Evolutionary conservation across 805 yeast genomes (phyloP).

Genomic region (Kazachstania psychrophila): DNA sequence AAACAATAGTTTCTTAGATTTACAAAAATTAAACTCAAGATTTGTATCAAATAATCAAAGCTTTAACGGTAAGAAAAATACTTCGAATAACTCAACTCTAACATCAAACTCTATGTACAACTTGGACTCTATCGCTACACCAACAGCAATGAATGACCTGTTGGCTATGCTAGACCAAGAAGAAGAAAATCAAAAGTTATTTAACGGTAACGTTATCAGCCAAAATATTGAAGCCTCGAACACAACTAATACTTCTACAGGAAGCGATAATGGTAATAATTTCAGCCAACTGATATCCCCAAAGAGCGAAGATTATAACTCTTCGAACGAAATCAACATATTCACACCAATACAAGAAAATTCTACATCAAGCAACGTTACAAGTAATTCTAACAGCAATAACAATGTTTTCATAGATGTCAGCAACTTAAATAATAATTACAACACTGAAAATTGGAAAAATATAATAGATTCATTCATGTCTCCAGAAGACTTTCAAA

Average conservation of each 20-base stretch:
- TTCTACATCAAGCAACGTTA: too few species aligned
- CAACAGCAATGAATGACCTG: constrained; percentile 23
- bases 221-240: background rate
- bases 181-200: constrained; percentile 6
- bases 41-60: too few species aligned
- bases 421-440: too few species aligned
- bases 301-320: constrained; percentile 1
- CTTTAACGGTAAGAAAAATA: too few species aligned
- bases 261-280: constrained; percentile 4
- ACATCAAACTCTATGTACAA: background rate
- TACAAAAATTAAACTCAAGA: constrained; percentile 5
- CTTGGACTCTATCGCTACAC: constrained; percentile 4
- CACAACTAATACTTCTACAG: background rate
- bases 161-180: constrained; percentile 20
- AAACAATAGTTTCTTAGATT: constrained; percentile 7
- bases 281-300: constrained; percentile 3
- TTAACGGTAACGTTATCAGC: background rate
- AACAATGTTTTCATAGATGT: background rate
- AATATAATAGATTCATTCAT: background rate
- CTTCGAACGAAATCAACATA: background rate
- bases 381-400: background rate
- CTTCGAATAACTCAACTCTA: too few species aligned
- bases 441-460: too few species aligned
- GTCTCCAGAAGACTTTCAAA: background rate
- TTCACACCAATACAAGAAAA: too few species aligned